Evolutionary conservation across 1,139 yeast genomes (phyloP).

Genomic region (Pichia sp.): DNA sequence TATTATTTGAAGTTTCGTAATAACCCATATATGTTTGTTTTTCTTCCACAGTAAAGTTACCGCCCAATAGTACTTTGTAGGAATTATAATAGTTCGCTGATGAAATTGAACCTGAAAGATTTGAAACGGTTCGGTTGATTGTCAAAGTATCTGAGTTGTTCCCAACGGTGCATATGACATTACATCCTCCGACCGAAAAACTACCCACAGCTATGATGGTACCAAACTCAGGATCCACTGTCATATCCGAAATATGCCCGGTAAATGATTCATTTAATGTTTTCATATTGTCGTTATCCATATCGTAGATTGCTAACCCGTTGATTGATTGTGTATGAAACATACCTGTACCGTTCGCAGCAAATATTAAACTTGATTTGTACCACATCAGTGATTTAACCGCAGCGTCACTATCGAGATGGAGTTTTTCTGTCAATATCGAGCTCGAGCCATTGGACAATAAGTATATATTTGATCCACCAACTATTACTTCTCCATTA

Average conservation of each 20-base stretch:
- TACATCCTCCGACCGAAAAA: conserved; percentile 52
- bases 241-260: conserved; percentile 23
- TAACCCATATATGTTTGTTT: conserved; percentile 18
- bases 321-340: conserved; percentile 20
- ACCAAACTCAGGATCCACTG: conserved; percentile 23
- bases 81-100: conserved; percentile 50
- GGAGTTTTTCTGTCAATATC: conserved; percentile 24
- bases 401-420: conserved; percentile 38
- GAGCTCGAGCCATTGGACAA: conserved; percentile 7
- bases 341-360: conserved; percentile 46
- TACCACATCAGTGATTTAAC: conserved; percentile 44
- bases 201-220: conserved; percentile 70
- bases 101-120: conserved; percentile 50
- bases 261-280: conserved; percentile 17
- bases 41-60: conserved; percentile 35
- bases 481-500: conserved; percentile 47
- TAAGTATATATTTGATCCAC: conserved; percentile 35
- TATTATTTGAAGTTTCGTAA: conserved; percentile 24
- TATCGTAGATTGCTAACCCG: conserved; percentile 21
- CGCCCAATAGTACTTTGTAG: conserved; percentile 55
- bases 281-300: conserved; percentile 5
- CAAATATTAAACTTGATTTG: conserved; percentile 43
- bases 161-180: conserved; percentile 61
- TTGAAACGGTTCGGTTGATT: conserved; percentile 33
- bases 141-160: conserved; percentile 49